A percentile compares a stretch with the other conserved stretches of the same genome.
Evolutionary conservation across 2,329 filamentous ascomycete genomes (phyloP).

Genomic region (Lasiodiplodia sp.): DNA sequence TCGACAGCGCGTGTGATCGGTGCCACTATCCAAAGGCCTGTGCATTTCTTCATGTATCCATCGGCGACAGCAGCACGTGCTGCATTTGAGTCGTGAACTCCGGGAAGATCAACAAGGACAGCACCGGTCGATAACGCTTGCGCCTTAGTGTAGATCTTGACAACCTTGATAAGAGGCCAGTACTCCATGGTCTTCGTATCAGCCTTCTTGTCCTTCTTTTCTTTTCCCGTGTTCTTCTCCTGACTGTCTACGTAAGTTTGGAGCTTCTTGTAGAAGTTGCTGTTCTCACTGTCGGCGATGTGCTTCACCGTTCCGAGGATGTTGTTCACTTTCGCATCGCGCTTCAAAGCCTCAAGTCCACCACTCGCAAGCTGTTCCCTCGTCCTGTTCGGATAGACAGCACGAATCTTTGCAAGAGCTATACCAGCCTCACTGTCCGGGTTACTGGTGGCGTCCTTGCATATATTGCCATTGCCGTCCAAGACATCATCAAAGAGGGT

Average conservation of each 20-base stretch:
- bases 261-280: slow-evolving; percentile 55
- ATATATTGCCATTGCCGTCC: slow-evolving; percentile 49
- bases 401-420: slow-evolving; percentile 60
- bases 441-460: slow-evolving; percentile 45
- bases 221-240: slow-evolving; percentile 51
- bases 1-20: slow-evolving; percentile 68
- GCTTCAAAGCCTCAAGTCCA: slow-evolving; percentile 47
- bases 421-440: slow-evolving; percentile 55
- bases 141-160: slow-evolving; percentile 60
- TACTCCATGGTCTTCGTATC: slow-evolving; percentile 43
- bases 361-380: slow-evolving; percentile 49
- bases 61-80: slow-evolving; percentile 65
- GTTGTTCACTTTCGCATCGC: slow-evolving; percentile 45
- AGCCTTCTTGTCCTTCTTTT: slow-evolving; percentile 42
- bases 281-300: slow-evolving; percentile 48
- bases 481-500: slow-evolving; percentile 59
- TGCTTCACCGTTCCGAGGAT: slow-evolving; percentile 57
- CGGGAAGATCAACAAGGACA: slow-evolving; percentile 66
- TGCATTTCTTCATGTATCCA: slow-evolving; percentile 67
- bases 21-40: slow-evolving; percentile 67
- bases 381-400: slow-evolving; percentile 55
- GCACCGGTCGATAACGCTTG: slow-evolving; percentile 61
- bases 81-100: slow-evolving; percentile 66
- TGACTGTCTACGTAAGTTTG: slow-evolving; percentile 64
- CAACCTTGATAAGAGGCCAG: slow-evolving; percentile 63